Conservation (phyloP, 2,329 filamentous ascomycete species). For the Orbilia oligospora region DNA sequence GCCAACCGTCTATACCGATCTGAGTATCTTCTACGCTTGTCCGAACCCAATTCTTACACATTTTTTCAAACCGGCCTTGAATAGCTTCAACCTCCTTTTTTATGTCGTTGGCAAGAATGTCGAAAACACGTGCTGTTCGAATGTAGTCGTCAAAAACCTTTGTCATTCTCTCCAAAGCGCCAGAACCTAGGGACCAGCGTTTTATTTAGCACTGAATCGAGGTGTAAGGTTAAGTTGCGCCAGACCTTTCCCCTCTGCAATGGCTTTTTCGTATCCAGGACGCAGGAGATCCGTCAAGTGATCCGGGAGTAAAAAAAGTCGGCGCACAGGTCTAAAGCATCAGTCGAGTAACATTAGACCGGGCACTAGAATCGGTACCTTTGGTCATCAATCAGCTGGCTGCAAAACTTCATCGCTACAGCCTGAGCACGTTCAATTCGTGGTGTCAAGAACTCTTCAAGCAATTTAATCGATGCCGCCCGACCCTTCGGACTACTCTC, state of each 20-base stretch:
- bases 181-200: background rate
- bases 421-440: background rate
- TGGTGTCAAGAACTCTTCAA: background rate
- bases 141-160: background rate
- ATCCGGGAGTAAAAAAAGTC: constrained; percentile 1
- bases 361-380: background rate
- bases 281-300: background rate
- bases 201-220: background rate
- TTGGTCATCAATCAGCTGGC: background rate
- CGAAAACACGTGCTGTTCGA: constrained; percentile 1
- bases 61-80: background rate
- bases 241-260: constrained; percentile 13
- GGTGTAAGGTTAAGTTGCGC: background rate
- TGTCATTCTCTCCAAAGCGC: constrained; percentile 13
- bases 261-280: background rate
- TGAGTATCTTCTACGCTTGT: background rate
- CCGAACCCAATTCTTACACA: background rate
- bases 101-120: background rate
- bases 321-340: background rate
- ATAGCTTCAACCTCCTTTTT: background rate
- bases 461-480: background rate
- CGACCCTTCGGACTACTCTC: constrained; percentile 8
- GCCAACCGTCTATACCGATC: background rate
- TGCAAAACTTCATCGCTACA: background rate
- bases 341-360: background rate